phyloP scores from a whole-genome alignment of 495 filamentous ascomycete species.

The Xylaria cubensis region DNA sequence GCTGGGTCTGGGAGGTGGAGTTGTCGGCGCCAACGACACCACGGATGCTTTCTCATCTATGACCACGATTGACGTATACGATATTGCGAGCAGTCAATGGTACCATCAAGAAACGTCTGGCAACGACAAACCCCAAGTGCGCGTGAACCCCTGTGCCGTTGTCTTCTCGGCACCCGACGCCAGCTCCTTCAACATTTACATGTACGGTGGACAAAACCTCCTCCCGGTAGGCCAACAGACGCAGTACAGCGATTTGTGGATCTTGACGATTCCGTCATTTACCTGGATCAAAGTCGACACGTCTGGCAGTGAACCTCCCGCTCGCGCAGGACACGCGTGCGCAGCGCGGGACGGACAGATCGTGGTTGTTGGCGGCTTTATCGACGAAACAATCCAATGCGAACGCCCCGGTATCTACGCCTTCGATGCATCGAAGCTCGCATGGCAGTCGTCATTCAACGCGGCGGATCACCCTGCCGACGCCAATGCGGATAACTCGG shows the following conservation, averaged over 20 bases:
- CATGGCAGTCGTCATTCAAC: slow-evolving; percentile 67
- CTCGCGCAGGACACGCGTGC: slow-evolving; percentile 73
- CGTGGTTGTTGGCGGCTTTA: slow-evolving; percentile 74
- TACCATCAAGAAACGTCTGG: slow-evolving; percentile 76
- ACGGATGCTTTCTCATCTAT: slow-evolving; percentile 68
- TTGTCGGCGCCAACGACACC: slow-evolving; percentile 42
- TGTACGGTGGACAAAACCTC: slow-evolving; percentile 78
- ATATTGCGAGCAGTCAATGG: slow-evolving; percentile 78
- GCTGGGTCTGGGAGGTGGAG: slow-evolving; percentile 72
- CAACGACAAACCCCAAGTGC: slow-evolving; percentile 60
- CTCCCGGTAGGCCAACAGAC: slow-evolving; percentile 47
- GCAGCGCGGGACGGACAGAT: slow-evolving; percentile 73
- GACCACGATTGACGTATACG: slow-evolving; percentile 76
- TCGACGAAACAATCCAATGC: slow-evolving; percentile 64
- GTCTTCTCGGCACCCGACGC: slow-evolving; percentile 74
- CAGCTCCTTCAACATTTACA: slow-evolving; percentile 73
- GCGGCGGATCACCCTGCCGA: slow-evolving; percentile 53
- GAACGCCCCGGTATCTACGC: slow-evolving; percentile 74
- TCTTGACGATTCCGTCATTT: slow-evolving; percentile 75
- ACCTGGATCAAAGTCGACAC: slow-evolving; percentile 73
- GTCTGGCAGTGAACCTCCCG: slow-evolving; percentile 59
- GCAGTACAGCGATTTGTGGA: slow-evolving; percentile 79
- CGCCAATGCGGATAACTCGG: slow-evolving; percentile 49
- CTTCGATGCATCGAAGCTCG: slow-evolving; percentile 66
- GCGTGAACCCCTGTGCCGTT: slow-evolving; percentile 77